Percentiles rank a stretch among this genome's conserved stretches.
Evolutionary conservation across 257 asterid species (phyloP).

Genomic region (Solanum chmielewskii): DNA sequence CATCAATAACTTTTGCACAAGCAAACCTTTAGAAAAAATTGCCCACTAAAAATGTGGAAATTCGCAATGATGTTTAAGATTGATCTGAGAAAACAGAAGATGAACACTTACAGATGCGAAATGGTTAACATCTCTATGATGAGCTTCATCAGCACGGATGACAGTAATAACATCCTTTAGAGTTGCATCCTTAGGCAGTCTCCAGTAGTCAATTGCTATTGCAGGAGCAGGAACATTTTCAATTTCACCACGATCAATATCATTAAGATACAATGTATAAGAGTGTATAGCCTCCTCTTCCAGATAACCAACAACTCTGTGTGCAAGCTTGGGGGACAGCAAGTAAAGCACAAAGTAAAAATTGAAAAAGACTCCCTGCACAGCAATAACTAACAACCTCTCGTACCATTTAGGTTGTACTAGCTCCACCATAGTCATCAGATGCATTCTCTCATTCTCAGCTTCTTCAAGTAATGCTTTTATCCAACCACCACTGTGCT

Average conservation of each 20-base stretch:
- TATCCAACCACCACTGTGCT: slow-evolving; percentile 96
- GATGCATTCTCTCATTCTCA: slow-evolving; percentile 94
- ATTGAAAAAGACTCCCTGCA: slow-evolving; percentile 86
- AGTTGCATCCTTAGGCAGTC: slow-evolving; percentile 66
- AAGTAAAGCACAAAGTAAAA: slow-evolving; percentile 66
- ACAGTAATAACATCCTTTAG: slow-evolving; percentile 70
- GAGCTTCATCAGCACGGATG: slow-evolving; percentile 94
- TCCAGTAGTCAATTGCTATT: slow-evolving; percentile 90
- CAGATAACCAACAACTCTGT: slow-evolving; percentile 82
- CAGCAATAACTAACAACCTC: slow-evolving; percentile 64
- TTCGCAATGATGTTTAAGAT: background rate
- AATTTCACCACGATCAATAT: slow-evolving; percentile 57
- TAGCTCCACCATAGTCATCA: slow-evolving; percentile 95
- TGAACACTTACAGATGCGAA: slow-evolving; percentile 68
- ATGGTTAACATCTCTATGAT: slow-evolving; percentile 96
- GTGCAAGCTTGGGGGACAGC: slow-evolving; percentile 75
- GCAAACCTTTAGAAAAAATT: background rate
- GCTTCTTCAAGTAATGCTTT: slow-evolving; percentile 95
- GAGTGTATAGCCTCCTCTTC: slow-evolving; percentile 97
- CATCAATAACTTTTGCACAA: background rate
- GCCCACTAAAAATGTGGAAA: background rate
- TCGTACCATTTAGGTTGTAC: slow-evolving; percentile 90
- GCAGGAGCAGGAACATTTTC: slow-evolving; percentile 78
- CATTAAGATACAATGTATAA: slow-evolving; percentile 66
- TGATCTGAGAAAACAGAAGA: background rate